phyloP scores from a whole-genome alignment of 176 grass and related monocot species.

The Puya raimondii region DNA sequence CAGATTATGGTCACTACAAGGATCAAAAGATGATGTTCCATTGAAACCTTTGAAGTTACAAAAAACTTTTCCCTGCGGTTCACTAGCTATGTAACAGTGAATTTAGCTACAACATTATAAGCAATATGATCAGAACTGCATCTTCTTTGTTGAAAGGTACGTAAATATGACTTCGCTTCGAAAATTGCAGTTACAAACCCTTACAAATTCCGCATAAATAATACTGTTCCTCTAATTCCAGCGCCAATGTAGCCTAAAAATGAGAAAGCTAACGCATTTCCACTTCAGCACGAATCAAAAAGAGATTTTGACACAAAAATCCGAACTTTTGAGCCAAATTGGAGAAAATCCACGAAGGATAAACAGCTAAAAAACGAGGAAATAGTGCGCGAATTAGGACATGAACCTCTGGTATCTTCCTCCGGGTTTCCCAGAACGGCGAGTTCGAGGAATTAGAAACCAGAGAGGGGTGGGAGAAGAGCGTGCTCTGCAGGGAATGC shows the following conservation, averaged over 20 bases:
- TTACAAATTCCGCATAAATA: background rate
- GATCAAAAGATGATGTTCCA: slow-evolving; percentile 32
- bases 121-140: background rate
- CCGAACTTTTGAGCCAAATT: background rate
- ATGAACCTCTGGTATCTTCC: background rate
- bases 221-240: background rate
- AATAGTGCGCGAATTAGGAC: background rate
- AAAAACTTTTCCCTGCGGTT: background rate
- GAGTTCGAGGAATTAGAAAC: background rate
- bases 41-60: slow-evolving; percentile 18
- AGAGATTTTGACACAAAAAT: background rate
- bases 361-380: background rate
- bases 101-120: background rate
- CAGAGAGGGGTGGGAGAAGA: background rate
- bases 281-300: too few species aligned
- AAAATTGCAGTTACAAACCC: background rate
- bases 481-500: background rate
- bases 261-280: too few species aligned
- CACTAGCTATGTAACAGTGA: background rate
- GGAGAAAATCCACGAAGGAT: background rate
- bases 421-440: background rate
- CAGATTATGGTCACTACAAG: slow-evolving; percentile 37
- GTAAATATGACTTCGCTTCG: background rate
- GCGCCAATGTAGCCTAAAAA: background rate
- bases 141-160: background rate